Conservation (phyloP, 495 filamentous ascomycete species). For the Podospora conica region DNA sequence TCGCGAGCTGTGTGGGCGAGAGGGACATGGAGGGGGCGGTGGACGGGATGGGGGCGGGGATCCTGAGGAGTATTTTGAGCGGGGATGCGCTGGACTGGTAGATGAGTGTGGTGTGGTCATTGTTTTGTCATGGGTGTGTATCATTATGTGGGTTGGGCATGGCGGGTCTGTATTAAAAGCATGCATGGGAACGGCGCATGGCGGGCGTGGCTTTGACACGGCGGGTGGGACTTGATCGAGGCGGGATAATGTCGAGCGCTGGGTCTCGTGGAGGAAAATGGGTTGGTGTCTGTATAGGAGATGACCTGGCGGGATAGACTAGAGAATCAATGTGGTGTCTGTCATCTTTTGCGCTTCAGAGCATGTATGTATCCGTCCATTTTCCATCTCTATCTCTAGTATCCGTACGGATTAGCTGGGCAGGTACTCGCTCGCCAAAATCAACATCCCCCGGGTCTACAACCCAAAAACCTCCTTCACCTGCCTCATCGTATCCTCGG, state of each 20-base stretch:
- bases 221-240: neutral
- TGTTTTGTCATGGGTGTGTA: no score
- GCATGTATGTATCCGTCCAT: neutral
- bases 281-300: neutral
- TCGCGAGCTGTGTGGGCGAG: constrained; percentile 71
- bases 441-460: neutral
- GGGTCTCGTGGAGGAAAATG: neutral
- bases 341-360: neutral
- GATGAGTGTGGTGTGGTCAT: neutral
- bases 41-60: constrained; percentile 52
- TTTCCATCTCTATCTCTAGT: neutral
- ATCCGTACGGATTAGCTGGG: no score
- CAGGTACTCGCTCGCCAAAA: neutral
- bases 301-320: neutral
- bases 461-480: constrained; percentile 69
- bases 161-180: neutral
- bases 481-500: constrained; percentile 71
- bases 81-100: constrained; percentile 43
- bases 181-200: neutral
- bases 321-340: neutral
- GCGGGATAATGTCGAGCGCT: neutral
- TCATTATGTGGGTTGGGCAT: neutral
- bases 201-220: neutral
- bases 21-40: constrained; percentile 67
- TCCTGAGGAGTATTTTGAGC: constrained; percentile 48